Percentiles rank a stretch among this genome's conserved stretches.
Conservation (phyloP, 108 stramenopile species). For the Pseudonitzschia multiseries region DNA sequence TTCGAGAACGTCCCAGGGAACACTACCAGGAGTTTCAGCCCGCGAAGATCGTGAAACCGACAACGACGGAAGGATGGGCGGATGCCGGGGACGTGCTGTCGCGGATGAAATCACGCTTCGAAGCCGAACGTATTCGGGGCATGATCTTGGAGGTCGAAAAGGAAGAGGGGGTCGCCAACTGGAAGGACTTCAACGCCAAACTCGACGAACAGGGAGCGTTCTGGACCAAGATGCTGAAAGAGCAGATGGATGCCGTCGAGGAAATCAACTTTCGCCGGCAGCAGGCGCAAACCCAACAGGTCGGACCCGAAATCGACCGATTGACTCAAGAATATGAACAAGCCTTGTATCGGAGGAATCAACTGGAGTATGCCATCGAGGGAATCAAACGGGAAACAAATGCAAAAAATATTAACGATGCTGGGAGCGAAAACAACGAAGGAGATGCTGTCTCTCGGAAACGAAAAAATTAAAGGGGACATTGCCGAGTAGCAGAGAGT, state of each 20-base stretch:
- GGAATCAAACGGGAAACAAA: slow-evolving; percentile 35
- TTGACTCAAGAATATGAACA: slow-evolving; percentile 43
- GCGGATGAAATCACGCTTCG: slow-evolving; percentile 41
- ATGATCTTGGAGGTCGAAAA: slow-evolving; percentile 63
- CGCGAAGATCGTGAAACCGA: slow-evolving; percentile 26
- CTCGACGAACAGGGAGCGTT: slow-evolving; percentile 33
- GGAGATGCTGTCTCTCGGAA: background rate
- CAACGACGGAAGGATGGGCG: slow-evolving; percentile 25
- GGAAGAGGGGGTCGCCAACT: slow-evolving; percentile 41
- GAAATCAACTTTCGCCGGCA: slow-evolving; percentile 66
- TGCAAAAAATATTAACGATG: background rate
- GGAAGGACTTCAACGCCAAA: slow-evolving; percentile 41
- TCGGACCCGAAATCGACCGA: slow-evolving; percentile 38
- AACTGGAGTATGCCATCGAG: slow-evolving; percentile 53
- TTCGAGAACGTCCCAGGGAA: slow-evolving; percentile 6
- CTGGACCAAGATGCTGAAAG: slow-evolving; percentile 33
- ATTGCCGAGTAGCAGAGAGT: background rate
- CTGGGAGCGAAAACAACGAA: background rate
- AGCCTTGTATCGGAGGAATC: slow-evolving; percentile 55
- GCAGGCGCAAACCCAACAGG: slow-evolving; percentile 46
- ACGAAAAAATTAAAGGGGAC: background rate
- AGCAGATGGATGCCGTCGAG: slow-evolving; percentile 55
- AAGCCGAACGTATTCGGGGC: slow-evolving; percentile 56
- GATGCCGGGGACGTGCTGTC: slow-evolving; percentile 17
- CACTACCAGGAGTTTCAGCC: slow-evolving; percentile 21